Evolutionary conservation across 148 eudicot species (phyloP).

Genomic region (Vaccinium corymbosum): DNA sequence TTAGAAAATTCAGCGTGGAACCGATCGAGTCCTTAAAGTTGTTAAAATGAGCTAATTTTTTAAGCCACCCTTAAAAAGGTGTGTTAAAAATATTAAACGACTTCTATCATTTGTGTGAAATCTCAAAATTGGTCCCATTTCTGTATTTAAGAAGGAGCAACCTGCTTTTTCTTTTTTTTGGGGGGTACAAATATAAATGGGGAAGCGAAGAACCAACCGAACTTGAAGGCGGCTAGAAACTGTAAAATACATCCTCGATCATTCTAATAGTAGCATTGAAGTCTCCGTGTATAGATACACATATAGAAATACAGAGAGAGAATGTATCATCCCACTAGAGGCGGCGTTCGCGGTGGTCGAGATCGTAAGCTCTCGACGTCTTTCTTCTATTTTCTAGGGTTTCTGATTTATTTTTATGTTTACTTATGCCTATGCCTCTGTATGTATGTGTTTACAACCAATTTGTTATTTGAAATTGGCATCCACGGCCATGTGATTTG

Average conservation of each 20-base stretch:
- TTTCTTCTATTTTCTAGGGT: constrained; percentile 17
- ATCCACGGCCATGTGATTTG: not conserved
- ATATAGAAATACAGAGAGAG: not conserved
- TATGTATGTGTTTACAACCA: not conserved
- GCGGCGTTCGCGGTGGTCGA: constrained; percentile 96
- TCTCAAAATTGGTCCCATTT: too few relatives aligned
- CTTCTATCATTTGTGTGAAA: too few relatives aligned
- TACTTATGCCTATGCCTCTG: not conserved
- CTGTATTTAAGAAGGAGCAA: too few relatives aligned
- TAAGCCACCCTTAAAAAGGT: too few relatives aligned
- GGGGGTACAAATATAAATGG: too few relatives aligned
- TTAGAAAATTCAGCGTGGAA: too few relatives aligned
- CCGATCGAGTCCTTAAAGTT: too few relatives aligned
- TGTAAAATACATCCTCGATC: not conserved
- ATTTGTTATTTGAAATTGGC: not conserved
- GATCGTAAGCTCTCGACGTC: constrained; percentile 63
- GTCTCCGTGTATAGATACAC: not conserved
- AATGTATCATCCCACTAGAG: constrained; percentile 95
- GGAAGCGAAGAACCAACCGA: not conserved
- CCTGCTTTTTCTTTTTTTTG: too few relatives aligned
- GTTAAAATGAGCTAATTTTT: too few relatives aligned
- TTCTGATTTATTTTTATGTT: constrained; percentile 1
- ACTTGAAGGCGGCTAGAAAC: too few relatives aligned
- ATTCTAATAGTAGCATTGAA: not conserved
- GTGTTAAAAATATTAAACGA: too few relatives aligned